Percentiles rank a stretch among this genome's conserved stretches.
Conservation (phyloP, 2,329 filamentous ascomycete genomes). For the Mycocentrospora acerina region DNA sequence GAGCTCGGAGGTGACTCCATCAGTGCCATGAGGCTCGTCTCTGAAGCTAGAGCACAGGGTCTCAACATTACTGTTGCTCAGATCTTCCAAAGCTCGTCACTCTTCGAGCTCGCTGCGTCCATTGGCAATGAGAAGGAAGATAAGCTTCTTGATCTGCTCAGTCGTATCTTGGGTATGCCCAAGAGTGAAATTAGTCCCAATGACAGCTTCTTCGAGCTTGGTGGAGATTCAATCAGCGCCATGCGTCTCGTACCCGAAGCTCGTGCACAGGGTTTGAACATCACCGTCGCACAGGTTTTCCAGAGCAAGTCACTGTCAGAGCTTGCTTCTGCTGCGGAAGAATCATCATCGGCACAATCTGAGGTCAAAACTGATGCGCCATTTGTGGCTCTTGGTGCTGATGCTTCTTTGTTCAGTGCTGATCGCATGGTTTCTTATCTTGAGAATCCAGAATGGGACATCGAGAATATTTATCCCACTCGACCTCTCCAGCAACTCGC, state of each 20-base stretch:
- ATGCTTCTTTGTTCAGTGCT: constrained; percentile 49
- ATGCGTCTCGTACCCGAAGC: constrained; percentile 48
- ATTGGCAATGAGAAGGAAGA: constrained; percentile 41
- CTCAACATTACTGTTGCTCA: constrained; percentile 45
- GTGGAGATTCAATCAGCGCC: constrained; percentile 50
- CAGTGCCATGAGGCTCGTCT: constrained; percentile 48
- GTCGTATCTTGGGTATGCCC: constrained; percentile 31
- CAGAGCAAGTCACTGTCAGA: constrained; percentile 43
- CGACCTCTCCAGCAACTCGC: constrained; percentile 62
- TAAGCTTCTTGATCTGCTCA: constrained; percentile 29
- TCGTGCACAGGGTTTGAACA: constrained; percentile 37
- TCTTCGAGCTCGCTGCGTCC: constrained; percentile 56
- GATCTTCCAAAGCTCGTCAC: constrained; percentile 46
- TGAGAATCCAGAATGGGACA: constrained; percentile 52
- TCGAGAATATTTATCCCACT: constrained; percentile 60
- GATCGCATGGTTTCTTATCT: constrained; percentile 56
- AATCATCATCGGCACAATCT: constrained; percentile 22
- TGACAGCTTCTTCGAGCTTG: constrained; percentile 50
- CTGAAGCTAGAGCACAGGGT: constrained; percentile 39
- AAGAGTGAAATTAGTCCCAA: constrained; percentile 38
- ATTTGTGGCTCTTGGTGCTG: constrained; percentile 53
- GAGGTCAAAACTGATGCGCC: constrained; percentile 41
- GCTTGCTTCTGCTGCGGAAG: constrained; percentile 32
- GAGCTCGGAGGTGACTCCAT: constrained; percentile 51
- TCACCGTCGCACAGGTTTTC: constrained; percentile 51